These are phyloP conservation scores for Paracamarosporium sp. DNA, from an alignment of 2,329 filamentous ascomycete species.

Conservation along the genomic window DNA sequence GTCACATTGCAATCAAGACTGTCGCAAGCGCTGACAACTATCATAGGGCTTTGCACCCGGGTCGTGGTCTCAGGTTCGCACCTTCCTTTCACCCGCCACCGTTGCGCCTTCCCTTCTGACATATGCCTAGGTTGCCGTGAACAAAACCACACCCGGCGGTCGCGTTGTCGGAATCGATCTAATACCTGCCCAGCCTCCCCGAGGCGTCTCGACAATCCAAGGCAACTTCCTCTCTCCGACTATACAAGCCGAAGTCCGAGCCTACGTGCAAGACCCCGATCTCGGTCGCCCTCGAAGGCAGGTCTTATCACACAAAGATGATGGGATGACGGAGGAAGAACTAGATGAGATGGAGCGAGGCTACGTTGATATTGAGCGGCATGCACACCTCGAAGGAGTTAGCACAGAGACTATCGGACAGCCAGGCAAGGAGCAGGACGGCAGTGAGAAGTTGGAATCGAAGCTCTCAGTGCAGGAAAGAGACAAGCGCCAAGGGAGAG, in stretches of 20 bases:
- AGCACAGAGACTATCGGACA: conserved; percentile 25
- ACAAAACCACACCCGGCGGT: conserved; percentile 76
- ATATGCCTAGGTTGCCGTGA: conserved; percentile 73
- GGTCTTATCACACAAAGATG: conserved; percentile 31
- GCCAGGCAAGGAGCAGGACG: conserved; percentile 15
- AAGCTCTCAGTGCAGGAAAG: conserved; percentile 39
- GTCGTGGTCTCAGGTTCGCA: conserved; percentile 64
- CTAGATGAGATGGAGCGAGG: conserved; percentile 57
- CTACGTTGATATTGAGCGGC: conserved; percentile 71
- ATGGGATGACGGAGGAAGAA: conserved; percentile 46
- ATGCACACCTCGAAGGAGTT: conserved; percentile 44
- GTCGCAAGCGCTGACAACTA: conserved; percentile 15
- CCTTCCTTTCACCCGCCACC: background rate
- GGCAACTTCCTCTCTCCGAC: conserved; percentile 83
- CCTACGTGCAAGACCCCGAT: conserved; percentile 72
- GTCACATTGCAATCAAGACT: background rate
- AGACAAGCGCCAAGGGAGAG: conserved; percentile 57
- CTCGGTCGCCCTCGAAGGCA: conserved; percentile 59
- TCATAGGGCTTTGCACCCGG: conserved; percentile 74
- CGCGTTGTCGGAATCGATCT: conserved; percentile 91
- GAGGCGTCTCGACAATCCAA: conserved; percentile 92
- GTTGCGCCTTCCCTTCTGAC: background rate
- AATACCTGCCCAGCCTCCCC: conserved; percentile 88
- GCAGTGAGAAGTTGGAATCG: conserved; percentile 31
- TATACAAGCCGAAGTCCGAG: conserved; percentile 78